phyloP scores from a whole-genome alignment of 495 filamentous ascomycete species.

The Jackrogersella minutella region DNA sequence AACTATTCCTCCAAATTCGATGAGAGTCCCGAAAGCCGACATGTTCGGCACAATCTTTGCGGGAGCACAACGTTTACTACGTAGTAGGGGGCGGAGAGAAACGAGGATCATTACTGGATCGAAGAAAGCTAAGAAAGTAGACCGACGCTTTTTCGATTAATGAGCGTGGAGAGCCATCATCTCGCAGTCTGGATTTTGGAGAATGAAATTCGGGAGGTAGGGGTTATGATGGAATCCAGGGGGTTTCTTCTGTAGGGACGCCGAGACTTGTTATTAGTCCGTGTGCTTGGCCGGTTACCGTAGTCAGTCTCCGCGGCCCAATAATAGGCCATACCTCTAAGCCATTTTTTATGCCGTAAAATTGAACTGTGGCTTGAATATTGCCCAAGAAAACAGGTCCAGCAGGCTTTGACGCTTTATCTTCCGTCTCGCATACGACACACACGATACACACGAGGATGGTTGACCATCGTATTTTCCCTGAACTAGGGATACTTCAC shows the following conservation, averaged over 20 bases:
- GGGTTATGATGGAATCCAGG: conserved; percentile 13
- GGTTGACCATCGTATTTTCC: background rate
- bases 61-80: background rate
- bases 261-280: conserved; percentile 13
- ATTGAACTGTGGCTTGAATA: background rate
- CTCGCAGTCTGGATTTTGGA: too few relatives aligned
- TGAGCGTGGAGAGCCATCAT: conserved; percentile 24
- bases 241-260: conserved; percentile 6
- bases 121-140: conserved; percentile 5
- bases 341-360: conserved; percentile 20
- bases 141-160: conserved; percentile 14
- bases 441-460: background rate
- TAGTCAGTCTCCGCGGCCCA: conserved; percentile 29
- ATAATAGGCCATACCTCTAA: conserved; percentile 18
- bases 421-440: background rate
- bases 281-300: conserved; percentile 22
- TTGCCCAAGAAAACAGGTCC: background rate
- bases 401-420: background rate
- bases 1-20: conserved; percentile 8
- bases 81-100: background rate
- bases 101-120: conserved; percentile 8
- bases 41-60: background rate
- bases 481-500: background rate
- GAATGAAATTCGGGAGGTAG: conserved; percentile 26
- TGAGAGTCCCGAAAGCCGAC: conserved; percentile 1